phyloP scores from a whole-genome alignment of 805 yeast genomes.

The Metschnikowia sp. region DNA sequence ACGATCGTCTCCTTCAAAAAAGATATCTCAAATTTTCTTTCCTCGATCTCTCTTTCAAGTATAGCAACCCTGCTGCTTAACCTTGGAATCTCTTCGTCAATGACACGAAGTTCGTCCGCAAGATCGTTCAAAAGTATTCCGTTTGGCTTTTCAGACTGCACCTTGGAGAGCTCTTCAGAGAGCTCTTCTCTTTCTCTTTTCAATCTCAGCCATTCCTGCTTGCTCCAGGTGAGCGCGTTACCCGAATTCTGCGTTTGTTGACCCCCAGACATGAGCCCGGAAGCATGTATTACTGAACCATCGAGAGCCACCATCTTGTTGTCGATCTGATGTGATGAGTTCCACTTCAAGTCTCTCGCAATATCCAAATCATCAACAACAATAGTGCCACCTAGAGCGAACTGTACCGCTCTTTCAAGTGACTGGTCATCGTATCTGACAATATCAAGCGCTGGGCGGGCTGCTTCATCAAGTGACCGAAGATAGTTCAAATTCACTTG shows the following conservation, averaged over 20 bases:
- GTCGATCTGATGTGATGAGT: slow-evolving; percentile 28
- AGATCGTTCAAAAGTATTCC: slow-evolving; percentile 55
- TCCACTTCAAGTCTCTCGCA: slow-evolving; percentile 75
- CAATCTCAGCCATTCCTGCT: slow-evolving; percentile 57
- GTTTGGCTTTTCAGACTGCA: slow-evolving; percentile 47
- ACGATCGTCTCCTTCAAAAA: slow-evolving; percentile 34
- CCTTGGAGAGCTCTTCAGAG: slow-evolving; percentile 48
- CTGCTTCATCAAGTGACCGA: slow-evolving; percentile 50
- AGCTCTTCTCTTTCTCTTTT: slow-evolving; percentile 49
- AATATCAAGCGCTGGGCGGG: slow-evolving; percentile 71
- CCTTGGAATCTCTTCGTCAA: slow-evolving; percentile 39
- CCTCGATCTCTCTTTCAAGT: slow-evolving; percentile 42
- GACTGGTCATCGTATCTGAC: slow-evolving; percentile 61
- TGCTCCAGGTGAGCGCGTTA: slow-evolving; percentile 60
- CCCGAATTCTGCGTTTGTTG: slow-evolving; percentile 45
- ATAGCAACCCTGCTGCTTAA: slow-evolving; percentile 45
- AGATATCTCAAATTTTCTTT: slow-evolving; percentile 47
- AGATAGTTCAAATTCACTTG: slow-evolving; percentile 51
- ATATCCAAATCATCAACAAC: slow-evolving; percentile 67
- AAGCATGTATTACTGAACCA: slow-evolving; percentile 79
- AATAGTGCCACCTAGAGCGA: slow-evolving; percentile 74
- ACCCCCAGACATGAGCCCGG: slow-evolving; percentile 95
- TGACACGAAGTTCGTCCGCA: slow-evolving; percentile 49
- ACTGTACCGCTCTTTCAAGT: slow-evolving; percentile 74
- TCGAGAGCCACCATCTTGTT: slow-evolving; percentile 75